Evolutionary conservation across 371 early-diverging fungal genomes (phyloP).

Genomic region (Rhizopus delemar): DNA sequence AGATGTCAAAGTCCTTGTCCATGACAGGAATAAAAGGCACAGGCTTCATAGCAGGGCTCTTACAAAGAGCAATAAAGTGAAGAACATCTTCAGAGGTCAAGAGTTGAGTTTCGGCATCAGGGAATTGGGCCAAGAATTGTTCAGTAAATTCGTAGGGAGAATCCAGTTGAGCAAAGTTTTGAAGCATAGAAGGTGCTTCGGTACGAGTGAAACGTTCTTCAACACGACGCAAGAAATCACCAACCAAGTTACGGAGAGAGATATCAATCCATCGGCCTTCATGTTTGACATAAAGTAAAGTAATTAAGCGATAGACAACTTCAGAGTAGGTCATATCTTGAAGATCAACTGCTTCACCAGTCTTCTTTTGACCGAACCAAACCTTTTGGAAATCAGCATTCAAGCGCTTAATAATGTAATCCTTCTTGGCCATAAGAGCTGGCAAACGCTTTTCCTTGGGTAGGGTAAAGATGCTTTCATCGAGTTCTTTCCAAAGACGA

Average conservation of each 20-base stretch:
- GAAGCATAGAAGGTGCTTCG: slow-evolving; percentile 64
- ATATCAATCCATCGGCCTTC: slow-evolving; percentile 88
- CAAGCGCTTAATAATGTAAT: slow-evolving; percentile 88
- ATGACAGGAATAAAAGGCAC: slow-evolving; percentile 91
- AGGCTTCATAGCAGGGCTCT: slow-evolving; percentile 85
- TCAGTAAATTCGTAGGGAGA: slow-evolving; percentile 68
- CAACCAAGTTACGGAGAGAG: slow-evolving; percentile 79
- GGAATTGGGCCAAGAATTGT: slow-evolving; percentile 81
- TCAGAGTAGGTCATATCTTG: slow-evolving; percentile 94
- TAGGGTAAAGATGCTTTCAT: slow-evolving; percentile 86
- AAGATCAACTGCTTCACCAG: slow-evolving; percentile 75
- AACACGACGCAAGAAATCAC: slow-evolving; percentile 86
- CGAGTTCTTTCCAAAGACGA: slow-evolving; percentile 92
- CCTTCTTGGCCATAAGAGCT: slow-evolving; percentile 84
- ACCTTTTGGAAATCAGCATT: slow-evolving; percentile 92
- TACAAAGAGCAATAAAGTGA: slow-evolving; percentile 84
- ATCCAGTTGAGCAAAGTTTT: slow-evolving; percentile 71
- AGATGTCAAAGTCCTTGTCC: slow-evolving; percentile 90
- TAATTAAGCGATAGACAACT: slow-evolving; percentile 82
- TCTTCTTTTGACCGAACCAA: slow-evolving; percentile 92
- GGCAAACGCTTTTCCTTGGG: slow-evolving; percentile 88
- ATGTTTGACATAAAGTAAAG: slow-evolving; percentile 79
- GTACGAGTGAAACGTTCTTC: slow-evolving; percentile 87
- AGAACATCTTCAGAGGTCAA: slow-evolving; percentile 90
- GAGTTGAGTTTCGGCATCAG: slow-evolving; percentile 74